Conservation (phyloP, 768 basidiomycete species). For the Amyloporia xantha region DNA sequence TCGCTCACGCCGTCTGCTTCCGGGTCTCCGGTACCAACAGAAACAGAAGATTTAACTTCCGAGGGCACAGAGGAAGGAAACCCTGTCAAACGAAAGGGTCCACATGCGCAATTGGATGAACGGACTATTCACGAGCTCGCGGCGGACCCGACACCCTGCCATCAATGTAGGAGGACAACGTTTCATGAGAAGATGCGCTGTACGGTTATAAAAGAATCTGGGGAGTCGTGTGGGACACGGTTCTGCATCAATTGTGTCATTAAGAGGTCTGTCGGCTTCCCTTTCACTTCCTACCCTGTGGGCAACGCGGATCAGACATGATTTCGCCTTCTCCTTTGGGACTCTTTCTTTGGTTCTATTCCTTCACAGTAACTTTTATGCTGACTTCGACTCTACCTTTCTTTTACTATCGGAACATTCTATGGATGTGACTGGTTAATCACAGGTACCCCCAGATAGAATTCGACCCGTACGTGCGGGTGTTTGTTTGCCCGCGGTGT, state of each 20-base stretch:
- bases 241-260: conserved; percentile 31
- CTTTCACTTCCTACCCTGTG: not conserved
- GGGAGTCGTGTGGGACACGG: conserved; percentile 23
- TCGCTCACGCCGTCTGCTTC: not conserved
- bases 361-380: not conserved
- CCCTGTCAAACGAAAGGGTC: not conserved
- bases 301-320: too few relatives aligned
- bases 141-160: conserved; percentile 22
- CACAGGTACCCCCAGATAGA: conserved; percentile 33
- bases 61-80: too few relatives aligned
- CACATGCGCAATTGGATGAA: not conserved
- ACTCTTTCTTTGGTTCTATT: not conserved
- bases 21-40: not conserved
- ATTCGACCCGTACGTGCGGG: conserved; percentile 24
- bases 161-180: conserved; percentile 29
- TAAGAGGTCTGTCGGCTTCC: conserved; percentile 22
- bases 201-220: conserved; percentile 16
- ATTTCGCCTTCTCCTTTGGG: too few relatives aligned
- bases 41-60: not conserved
- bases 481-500: conserved; percentile 41
- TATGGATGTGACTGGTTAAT: not conserved
- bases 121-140: not conserved
- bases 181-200: conserved; percentile 31
- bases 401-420: not conserved
- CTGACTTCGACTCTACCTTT: not conserved